Percentiles rank a stretch among this genome's conserved stretches.
Evolutionary conservation across 306 rosid genomes (phyloP).

Genomic region (Castanospermum australe): DNA sequence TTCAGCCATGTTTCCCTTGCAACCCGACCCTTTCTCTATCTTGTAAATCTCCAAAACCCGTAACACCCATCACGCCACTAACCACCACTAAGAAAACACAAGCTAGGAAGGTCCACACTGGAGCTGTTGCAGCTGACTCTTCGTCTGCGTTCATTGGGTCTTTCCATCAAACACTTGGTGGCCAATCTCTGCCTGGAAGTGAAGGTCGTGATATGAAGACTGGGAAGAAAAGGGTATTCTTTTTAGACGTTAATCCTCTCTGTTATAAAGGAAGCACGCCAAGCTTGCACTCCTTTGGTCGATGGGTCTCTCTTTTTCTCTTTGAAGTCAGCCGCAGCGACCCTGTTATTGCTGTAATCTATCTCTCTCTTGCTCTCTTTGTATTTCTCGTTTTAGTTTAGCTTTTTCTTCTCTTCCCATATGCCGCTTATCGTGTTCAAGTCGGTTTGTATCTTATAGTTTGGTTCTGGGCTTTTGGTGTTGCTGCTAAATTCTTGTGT

Average conservation of each 20-base stretch:
- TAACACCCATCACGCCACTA: background rate
- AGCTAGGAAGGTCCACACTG: conserved; percentile 19
- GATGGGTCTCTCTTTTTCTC: conserved; percentile 73
- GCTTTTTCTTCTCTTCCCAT: background rate
- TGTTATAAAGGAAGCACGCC: conserved; percentile 74
- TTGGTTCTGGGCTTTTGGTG: background rate
- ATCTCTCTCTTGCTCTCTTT: background rate
- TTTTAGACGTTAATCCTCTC: conserved; percentile 83
- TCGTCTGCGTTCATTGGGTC: conserved; percentile 7
- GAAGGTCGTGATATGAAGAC: conserved; percentile 23
- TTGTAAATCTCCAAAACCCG: conserved; percentile 9
- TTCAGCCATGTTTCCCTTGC: conserved; percentile 31
- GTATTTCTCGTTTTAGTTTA: background rate
- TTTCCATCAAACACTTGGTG: conserved; percentile 35
- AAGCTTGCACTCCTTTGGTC: conserved; percentile 62
- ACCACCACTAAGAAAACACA: conserved; percentile 18
- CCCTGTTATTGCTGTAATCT: conserved; percentile 77
- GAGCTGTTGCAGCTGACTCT: conserved; percentile 7
- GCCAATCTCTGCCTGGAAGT: conserved; percentile 16
- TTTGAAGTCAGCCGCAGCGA: conserved; percentile 56
- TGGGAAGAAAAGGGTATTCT: conserved; percentile 60
- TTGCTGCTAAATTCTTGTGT: background rate
- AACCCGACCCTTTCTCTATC: conserved; percentile 21
- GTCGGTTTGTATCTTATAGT: background rate
- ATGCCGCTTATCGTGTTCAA: background rate